phyloP scores from a whole-genome alignment of 371 early-diverging fungal genomes.

The Mucor mucedo region DNA sequence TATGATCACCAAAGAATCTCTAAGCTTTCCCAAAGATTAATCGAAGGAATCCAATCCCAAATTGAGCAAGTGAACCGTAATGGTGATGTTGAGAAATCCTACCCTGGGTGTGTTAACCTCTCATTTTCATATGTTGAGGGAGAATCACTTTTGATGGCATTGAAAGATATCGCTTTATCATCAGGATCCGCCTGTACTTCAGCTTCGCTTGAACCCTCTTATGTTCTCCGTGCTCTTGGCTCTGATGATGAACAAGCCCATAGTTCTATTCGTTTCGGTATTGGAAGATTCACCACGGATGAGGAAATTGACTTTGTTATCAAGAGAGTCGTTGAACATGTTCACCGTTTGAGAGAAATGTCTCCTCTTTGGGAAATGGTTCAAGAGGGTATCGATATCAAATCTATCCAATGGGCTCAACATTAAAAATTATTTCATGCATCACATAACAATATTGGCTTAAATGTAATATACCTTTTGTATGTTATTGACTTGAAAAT shows the following conservation, averaged over 20 bases:
- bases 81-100: conserved; percentile 80
- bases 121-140: conserved; percentile 99
- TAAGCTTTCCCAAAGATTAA: conserved; percentile 77
- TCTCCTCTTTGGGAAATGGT: conserved; percentile 99
- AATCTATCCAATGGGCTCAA: conserved; percentile 91
- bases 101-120: conserved; percentile 97
- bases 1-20: conserved; percentile 83
- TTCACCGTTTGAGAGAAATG: conserved; percentile 95
- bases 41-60: conserved; percentile 78
- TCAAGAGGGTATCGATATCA: conserved; percentile 93
- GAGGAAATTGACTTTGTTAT: conserved; percentile 95
- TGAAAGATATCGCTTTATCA: conserved; percentile 97
- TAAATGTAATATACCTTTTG: no score
- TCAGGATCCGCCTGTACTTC: conserved; percentile 99
- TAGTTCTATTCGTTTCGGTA: conserved; percentile 97
- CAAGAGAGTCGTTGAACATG: conserved; percentile 85
- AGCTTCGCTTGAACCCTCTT: conserved; percentile 98
- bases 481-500: no score
- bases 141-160: conserved; percentile 98
- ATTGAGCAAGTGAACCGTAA: conserved; percentile 88
- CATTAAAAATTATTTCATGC: conserved; percentile 57
- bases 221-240: conserved; percentile 98
- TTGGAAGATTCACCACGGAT: conserved; percentile 98
- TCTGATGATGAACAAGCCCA: conserved; percentile 99
- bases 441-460: no score